Evolutionary conservation across 2,329 filamentous ascomycete genomes (phyloP).

Genomic region (Aspergillus niger): DNA sequence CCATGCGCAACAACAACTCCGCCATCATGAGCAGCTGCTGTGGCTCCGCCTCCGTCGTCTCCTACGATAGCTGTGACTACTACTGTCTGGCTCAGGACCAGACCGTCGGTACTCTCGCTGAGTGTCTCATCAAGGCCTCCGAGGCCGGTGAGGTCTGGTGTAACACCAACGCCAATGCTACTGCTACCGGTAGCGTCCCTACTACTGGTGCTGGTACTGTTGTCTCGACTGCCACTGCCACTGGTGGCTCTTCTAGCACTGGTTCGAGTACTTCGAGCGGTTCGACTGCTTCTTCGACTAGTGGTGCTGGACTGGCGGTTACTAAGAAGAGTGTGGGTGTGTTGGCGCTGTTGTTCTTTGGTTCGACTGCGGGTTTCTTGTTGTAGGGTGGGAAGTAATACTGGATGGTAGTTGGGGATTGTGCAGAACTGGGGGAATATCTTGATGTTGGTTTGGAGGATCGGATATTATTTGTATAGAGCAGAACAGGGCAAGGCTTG

Average conservation of each 20-base stretch:
- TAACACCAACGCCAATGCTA: conserved; percentile 27
- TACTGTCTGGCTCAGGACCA: conserved; percentile 28
- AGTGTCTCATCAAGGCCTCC: conserved; percentile 26
- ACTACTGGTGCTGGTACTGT: conserved; percentile 20
- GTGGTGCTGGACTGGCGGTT: conserved; percentile 5
- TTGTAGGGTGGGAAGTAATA: neutral
- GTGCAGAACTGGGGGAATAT: neutral
- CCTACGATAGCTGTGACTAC: conserved; percentile 27
- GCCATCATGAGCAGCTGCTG: conserved; percentile 27
- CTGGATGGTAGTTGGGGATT: too few relatives aligned
- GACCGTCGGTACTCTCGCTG: conserved; percentile 20
- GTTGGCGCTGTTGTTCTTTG: conserved; percentile 15
- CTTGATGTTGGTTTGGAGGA: neutral
- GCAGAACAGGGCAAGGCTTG: too few relatives aligned
- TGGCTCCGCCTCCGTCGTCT: conserved; percentile 21
- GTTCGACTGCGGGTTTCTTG: conserved; percentile 9
- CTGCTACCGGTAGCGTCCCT: conserved; percentile 23
- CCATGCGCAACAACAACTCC: conserved; percentile 22
- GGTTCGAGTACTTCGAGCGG: neutral
- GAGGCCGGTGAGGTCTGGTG: conserved; percentile 26
- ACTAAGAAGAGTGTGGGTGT: conserved; percentile 9
- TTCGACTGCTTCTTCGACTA: neutral
- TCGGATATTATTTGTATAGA: neutral
- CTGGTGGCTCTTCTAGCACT: neutral
- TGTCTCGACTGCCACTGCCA: conserved; percentile 14